A percentile compares a stretch with the other conserved stretches of the same genome.
Evolutionary conservation across 345 rosid genomes (phyloP).

Genomic region (Populus alba): DNA sequence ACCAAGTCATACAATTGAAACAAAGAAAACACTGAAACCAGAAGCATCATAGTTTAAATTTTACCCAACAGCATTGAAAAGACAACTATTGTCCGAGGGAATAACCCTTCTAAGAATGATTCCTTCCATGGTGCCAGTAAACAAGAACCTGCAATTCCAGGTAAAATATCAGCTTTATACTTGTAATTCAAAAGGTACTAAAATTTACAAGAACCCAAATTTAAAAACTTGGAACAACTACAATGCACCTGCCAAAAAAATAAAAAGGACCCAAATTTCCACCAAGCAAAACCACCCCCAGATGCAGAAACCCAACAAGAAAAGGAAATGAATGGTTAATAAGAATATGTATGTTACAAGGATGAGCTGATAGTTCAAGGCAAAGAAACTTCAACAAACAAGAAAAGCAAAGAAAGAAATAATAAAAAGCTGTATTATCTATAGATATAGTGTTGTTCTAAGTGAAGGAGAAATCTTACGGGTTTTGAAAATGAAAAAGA

Average conservation of each 20-base stretch:
- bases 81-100: constrained; percentile 96
- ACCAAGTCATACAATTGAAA: neutral
- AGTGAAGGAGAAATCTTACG: neutral
- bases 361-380: neutral
- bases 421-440: neutral
- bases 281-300: constrained; percentile 1
- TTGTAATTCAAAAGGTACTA: neutral
- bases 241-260: neutral
- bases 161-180: neutral
- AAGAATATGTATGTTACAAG: neutral
- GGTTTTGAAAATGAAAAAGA: neutral
- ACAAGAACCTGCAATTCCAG: constrained; percentile 5
- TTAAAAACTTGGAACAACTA: neutral
- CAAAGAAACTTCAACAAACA: neutral
- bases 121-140: constrained; percentile 46
- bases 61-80: constrained; percentile 92
- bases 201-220: neutral
- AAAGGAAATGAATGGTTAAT: neutral
- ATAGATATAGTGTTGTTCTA: neutral
- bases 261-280: neutral
- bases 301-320: neutral
- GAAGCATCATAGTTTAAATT: neutral
- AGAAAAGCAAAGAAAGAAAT: neutral
- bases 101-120: constrained; percentile 74
- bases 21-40: neutral